Percentiles rank a stretch among this genome's conserved stretches.
phyloP scores from a whole-genome alignment of 371 early-diverging fungal genomes.

The Syncephalis plumigaleata region DNA sequence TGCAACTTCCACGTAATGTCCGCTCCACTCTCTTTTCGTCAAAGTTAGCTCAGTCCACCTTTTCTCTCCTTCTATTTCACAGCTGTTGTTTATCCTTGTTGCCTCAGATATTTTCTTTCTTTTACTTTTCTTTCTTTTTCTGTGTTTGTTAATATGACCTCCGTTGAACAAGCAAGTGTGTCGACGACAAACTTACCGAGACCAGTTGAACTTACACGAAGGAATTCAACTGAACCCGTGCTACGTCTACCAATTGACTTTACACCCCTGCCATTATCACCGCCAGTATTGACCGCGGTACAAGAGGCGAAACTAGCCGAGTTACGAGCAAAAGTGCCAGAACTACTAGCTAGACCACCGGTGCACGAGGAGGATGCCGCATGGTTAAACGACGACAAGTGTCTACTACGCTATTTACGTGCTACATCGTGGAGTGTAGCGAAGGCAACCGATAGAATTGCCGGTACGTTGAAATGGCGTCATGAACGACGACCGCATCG shows the following conservation, averaged over 20 bases:
- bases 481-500: conserved; percentile 47
- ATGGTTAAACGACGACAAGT: conserved; percentile 27
- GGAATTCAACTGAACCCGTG: neutral
- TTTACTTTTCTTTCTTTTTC: too few species aligned
- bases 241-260: neutral
- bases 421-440: conserved; percentile 55
- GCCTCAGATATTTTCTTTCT: too few species aligned
- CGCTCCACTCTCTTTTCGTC: too few species aligned
- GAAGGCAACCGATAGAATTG: conserved; percentile 39
- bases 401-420: conserved; percentile 51
- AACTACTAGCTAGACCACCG: conserved; percentile 1
- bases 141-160: too few species aligned
- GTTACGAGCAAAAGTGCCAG: neutral
- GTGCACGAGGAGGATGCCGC: conserved; percentile 1
- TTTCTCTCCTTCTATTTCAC: too few species aligned
- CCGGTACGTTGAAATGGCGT: conserved; percentile 58
- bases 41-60: too few species aligned
- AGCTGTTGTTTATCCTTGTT: too few species aligned
- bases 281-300: neutral
- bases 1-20: too few species aligned
- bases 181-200: too few species aligned
- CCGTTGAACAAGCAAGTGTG: too few species aligned
- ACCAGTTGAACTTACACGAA: too few species aligned
- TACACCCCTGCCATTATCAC: neutral
- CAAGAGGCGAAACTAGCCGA: conserved; percentile 2